phyloP scores from a whole-genome alignment of 2,329 filamentous ascomycete species.

The Exophiala sp. region DNA sequence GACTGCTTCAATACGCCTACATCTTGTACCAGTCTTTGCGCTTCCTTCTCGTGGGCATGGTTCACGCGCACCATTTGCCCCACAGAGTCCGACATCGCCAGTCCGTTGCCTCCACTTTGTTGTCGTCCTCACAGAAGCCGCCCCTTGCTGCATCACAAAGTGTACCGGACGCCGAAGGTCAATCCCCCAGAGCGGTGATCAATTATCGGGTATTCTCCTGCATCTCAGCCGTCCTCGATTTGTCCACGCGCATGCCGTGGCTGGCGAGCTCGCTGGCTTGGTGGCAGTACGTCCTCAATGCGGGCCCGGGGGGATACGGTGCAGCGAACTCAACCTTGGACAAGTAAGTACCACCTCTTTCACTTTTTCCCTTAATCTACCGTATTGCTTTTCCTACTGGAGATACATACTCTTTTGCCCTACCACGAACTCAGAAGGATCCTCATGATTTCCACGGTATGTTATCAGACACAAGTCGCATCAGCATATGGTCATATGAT shows the following conservation, averaged over 20 bases:
- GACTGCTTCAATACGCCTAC: slow-evolving; percentile 50
- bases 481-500: slow-evolving; percentile 28
- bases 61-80: slow-evolving; percentile 21
- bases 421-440: slow-evolving; percentile 5
- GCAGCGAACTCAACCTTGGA: slow-evolving; percentile 75
- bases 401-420: slow-evolving; percentile 4
- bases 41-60: slow-evolving; percentile 49
- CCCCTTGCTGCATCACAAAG: slow-evolving; percentile 8
- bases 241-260: slow-evolving; percentile 87
- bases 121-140: slow-evolving; percentile 10
- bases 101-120: slow-evolving; percentile 3
- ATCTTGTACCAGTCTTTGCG: slow-evolving; percentile 61
- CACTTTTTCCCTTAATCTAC: slow-evolving; percentile 20
- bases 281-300: slow-evolving; percentile 68
- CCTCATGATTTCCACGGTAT: slow-evolving; percentile 2
- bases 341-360: slow-evolving; percentile 66
- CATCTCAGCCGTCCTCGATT: slow-evolving; percentile 66
- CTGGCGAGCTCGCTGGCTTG: slow-evolving; percentile 71
- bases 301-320: slow-evolving; percentile 72
- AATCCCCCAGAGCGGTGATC: slow-evolving; percentile 59
- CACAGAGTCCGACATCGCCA: slow-evolving; percentile 25
- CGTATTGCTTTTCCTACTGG: slow-evolving; percentile 7
- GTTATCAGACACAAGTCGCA: slow-evolving; percentile 19
- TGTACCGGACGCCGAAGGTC: slow-evolving; percentile 31
- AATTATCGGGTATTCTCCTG: slow-evolving; percentile 75